Base-by-base conservation (phyloP, 106 monocot species). In the Dendrobium chrysotoxum region DNA sequence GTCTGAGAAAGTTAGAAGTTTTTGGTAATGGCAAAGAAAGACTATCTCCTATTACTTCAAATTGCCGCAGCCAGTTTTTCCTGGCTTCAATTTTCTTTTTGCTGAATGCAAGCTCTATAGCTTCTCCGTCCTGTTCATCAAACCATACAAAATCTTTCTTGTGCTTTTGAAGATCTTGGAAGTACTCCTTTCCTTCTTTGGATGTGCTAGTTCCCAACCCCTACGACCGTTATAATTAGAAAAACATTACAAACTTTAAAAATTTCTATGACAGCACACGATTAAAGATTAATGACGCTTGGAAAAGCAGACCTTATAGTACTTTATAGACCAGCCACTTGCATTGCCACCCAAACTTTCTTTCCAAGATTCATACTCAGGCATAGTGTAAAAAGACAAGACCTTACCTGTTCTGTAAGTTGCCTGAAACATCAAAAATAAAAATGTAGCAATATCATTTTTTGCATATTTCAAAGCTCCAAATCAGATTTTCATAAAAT, bases 341-440 rank as follows among this genome's bases (percentile, higher is more conserved):
- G 93, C 80, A 87, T 81, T 90, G 40, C 87, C 90, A 74, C 85
- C 88, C 15, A 99, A 78, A 76, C 90, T 95, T 85, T 88, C 91
- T 74, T 90, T 99, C 99, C 99, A 95, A 67, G 82, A 54, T 91
- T 99, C 99, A 80, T 99, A 99, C 54, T 99, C 99, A 0, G 99
- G 99, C 87, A 99, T 99, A 5, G 90, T 87, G 78, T 95, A 99
- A 82, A 99, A 99, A 2, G 99, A 78, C 3, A 91, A 28, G 4
- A 91, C 89, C 79, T 75, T 86, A 15, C 82, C 82, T 75, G 75
- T 84, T 75, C 20, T 89, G 12, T 89, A 74, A 17, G 92, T 93
- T 64, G 93, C 99, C 99, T 98, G 77, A 89, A 76, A 7, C 38
- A n/a, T 31, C 0, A 79, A 39, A 40, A 70, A 70, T 31, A 1